Percentiles rank a stretch among this genome's conserved stretches.
phyloP scores from a whole-genome alignment of 1,284 basidiomycete species.

The Pyrrhoderma noxium region DNA sequence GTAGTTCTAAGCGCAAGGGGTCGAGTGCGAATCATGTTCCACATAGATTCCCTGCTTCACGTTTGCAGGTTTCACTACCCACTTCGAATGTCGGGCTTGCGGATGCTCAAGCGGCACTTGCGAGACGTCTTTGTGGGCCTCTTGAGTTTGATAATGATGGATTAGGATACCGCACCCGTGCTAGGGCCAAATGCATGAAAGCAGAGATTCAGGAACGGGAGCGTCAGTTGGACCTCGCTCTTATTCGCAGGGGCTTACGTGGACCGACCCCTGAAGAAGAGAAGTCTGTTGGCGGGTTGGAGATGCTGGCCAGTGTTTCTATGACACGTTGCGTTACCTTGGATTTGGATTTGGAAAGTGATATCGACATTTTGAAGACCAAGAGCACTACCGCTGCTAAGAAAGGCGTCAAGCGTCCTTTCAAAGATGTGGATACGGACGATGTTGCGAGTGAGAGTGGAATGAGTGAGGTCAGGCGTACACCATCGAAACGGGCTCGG shows the following conservation, averaged over 20 bases:
- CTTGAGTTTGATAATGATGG: slow-evolving; percentile 15
- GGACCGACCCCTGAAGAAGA: neutral
- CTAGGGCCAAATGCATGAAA: slow-evolving; percentile 7
- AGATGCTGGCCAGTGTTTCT: slow-evolving; percentile 8
- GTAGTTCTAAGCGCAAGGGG: neutral
- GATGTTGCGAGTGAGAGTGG: neutral
- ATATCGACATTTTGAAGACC: neutral
- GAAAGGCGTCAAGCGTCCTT: slow-evolving; percentile 5
- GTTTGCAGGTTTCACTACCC: slow-evolving; percentile 6
- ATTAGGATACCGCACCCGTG: slow-evolving; percentile 14
- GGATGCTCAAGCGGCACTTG: neutral
- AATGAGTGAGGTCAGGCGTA: neutral
- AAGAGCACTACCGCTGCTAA: neutral
- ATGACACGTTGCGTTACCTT: slow-evolving; percentile 4
- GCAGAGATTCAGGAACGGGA: slow-evolving; percentile 14
- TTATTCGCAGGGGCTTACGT: slow-evolving; percentile 10
- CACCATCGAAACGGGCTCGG: slow-evolving; percentile 8
- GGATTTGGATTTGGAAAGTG: neutral
- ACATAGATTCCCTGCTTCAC: slow-evolving; percentile 9
- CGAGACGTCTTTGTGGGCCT: slow-evolving; percentile 9
- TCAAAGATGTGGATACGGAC: slow-evolving; percentile 1
- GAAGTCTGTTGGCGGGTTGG: slow-evolving; percentile 1
- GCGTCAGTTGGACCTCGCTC: slow-evolving; percentile 11
- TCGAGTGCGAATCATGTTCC: slow-evolving; percentile 1
- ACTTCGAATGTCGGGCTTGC: neutral